These are phyloP conservation scores for Boletus reticulatus DNA, from an alignment of 768 basidiomycete species.

Conservation along the genomic window DNA sequence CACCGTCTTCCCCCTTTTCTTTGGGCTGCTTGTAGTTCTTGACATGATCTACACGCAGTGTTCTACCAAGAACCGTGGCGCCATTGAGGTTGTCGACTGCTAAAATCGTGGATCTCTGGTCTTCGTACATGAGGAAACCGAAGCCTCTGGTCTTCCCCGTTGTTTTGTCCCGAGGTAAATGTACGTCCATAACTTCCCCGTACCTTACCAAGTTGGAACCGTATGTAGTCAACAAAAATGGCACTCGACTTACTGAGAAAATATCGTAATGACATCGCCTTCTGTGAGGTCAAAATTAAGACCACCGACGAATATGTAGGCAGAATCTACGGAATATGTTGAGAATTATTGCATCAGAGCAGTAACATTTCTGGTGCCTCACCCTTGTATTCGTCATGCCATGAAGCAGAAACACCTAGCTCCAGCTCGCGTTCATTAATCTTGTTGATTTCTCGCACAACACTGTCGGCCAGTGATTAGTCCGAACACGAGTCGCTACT, in stretches of 20 bases:
- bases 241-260: slow-evolving; percentile 78
- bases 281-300: slow-evolving; percentile 88
- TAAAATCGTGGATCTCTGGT: slow-evolving; percentile 92
- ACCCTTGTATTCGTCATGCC: slow-evolving; percentile 97
- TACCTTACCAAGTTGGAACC: slow-evolving; percentile 51
- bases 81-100: slow-evolving; percentile 99
- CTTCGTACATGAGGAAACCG: slow-evolving; percentile 98
- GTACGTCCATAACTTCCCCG: slow-evolving; percentile 95
- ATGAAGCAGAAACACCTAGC: slow-evolving; percentile 70
- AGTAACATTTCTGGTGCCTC: not conserved
- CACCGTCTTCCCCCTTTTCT: slow-evolving; percentile 74
- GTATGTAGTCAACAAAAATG: not conserved
- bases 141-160: slow-evolving; percentile 92
- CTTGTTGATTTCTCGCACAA: slow-evolving; percentile 88
- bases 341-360: not conserved
- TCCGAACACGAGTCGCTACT: not conserved
- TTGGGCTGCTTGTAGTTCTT: slow-evolving; percentile 90
- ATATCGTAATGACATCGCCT: slow-evolving; percentile 95
- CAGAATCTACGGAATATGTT: slow-evolving; percentile 61
- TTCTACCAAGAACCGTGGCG: slow-evolving; percentile 81
- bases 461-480: slow-evolving; percentile 45
- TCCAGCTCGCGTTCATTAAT: slow-evolving; percentile 92
- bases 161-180: slow-evolving; percentile 90
- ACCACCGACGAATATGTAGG: slow-evolving; percentile 92
- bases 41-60: slow-evolving; percentile 89